These are phyloP conservation scores for Oryza coarctata DNA, from an alignment of 176 grass and related monocot genomes.

Conservation along the genomic window DNA sequence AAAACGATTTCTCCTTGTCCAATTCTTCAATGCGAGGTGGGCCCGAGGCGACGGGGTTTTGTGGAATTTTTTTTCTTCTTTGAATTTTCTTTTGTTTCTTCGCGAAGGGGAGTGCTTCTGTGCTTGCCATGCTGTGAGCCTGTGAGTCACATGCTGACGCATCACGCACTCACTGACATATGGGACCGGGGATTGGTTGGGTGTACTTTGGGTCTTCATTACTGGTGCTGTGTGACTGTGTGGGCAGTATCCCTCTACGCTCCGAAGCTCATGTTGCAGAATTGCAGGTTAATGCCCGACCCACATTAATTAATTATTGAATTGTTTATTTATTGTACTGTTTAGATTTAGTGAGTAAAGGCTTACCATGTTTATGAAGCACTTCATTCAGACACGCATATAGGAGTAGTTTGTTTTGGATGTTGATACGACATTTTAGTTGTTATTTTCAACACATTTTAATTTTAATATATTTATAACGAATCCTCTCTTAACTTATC, in stretches of 20 bases:
- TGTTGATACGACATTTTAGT: too few species aligned
- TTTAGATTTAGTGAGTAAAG: not conserved
- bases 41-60: not conserved
- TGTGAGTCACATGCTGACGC: not conserved
- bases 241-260: not conserved
- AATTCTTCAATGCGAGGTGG: slow-evolving; percentile 25
- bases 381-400: too few species aligned
- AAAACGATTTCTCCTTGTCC: not conserved
- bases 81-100: not conserved
- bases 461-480: not conserved
- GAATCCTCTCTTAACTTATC: too few species aligned
- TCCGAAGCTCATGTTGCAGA: too few species aligned
- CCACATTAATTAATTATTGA: too few species aligned
- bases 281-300: too few species aligned
- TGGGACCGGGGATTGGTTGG: not conserved
- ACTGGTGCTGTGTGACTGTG: not conserved
- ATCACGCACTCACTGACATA: not conserved
- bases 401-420: too few species aligned
- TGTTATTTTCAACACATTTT: not conserved
- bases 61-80: not conserved
- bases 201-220: not conserved
- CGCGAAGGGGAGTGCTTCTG: not conserved
- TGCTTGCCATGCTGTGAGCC: too few species aligned
- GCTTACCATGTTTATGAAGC: not conserved
- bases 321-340: not conserved